These are phyloP conservation scores for Pachysandra terminalis DNA, from an alignment of 164 flowering plant genomes.

Conservation along the genomic window DNA sequence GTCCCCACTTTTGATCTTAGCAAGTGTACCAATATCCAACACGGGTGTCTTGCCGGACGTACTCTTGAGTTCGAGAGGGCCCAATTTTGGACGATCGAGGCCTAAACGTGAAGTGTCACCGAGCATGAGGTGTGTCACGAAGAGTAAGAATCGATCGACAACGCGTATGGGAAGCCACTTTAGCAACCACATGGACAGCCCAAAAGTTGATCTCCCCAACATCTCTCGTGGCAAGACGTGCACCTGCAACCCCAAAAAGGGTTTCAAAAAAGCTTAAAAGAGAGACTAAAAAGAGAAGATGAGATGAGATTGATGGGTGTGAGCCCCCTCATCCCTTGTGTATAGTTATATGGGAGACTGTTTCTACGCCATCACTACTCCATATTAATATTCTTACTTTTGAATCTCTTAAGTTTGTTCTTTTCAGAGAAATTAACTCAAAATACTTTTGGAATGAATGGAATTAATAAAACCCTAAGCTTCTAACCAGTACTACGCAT, in stretches of 20 bases:
- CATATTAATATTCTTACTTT: no score
- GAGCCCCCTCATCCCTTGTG: constrained; percentile 11
- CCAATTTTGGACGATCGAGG: constrained; percentile 57
- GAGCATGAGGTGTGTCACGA: constrained; percentile 44
- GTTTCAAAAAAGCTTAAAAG: constrained; percentile 3
- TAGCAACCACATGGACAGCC: constrained; percentile 80
- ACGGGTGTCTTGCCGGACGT: constrained; percentile 86
- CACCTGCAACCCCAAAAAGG: constrained; percentile 53
- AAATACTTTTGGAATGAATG: constrained; percentile 62
- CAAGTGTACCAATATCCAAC: constrained; percentile 83
- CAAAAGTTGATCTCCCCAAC: constrained; percentile 91
- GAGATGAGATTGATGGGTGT: constrained; percentile 17
- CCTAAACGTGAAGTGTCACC: constrained; percentile 74
- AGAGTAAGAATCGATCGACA: constrained; percentile 69
- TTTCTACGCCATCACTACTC: no score
- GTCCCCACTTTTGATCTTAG: constrained; percentile 67
- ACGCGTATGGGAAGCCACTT: constrained; percentile 79
- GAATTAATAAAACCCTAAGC: constrained; percentile 47
- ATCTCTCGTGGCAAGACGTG: constrained; percentile 91
- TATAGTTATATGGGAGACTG: no score
- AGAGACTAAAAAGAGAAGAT: neutral
- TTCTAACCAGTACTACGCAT: constrained; percentile 71
- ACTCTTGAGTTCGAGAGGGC: constrained; percentile 79
- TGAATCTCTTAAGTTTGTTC: neutral
- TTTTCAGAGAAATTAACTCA: constrained; percentile 3